A percentile compares a stretch with the other conserved stretches of the same genome.
These are phyloP conservation scores for Pseudozyma sp. DNA, from an alignment of 1,284 basidiomycete genomes.

Conservation along the genomic window DNA sequence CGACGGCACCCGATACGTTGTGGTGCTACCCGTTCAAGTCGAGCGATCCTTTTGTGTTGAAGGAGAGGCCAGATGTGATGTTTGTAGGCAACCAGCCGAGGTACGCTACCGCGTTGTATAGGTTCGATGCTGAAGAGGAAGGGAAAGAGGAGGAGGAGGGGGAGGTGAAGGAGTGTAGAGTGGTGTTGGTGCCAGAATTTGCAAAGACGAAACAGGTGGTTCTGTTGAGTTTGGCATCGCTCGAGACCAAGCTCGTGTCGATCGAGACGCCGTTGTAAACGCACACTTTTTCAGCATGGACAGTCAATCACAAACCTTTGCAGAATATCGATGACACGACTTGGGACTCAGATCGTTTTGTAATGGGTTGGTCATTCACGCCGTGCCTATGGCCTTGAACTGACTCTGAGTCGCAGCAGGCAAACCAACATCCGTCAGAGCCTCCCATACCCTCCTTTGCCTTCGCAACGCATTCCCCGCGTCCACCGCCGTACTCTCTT, in stretches of 20 bases:
- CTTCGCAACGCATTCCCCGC: slow-evolving; percentile 37
- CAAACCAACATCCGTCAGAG: slow-evolving; percentile 22
- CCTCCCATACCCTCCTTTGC: slow-evolving; percentile 36
- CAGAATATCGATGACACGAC: neutral
- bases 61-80: slow-evolving; percentile 86
- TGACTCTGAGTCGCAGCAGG: slow-evolving; percentile 6
- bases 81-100: slow-evolving; percentile 88
- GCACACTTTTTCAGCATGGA: neutral
- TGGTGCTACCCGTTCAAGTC: slow-evolving; percentile 95
- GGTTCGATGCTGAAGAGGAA: slow-evolving; percentile 53
- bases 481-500: slow-evolving; percentile 24
- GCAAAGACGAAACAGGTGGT: slow-evolving; percentile 76
- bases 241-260: slow-evolving; percentile 72
- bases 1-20: slow-evolving; percentile 96
- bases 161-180: slow-evolving; percentile 73
- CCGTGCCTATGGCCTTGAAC: too few relatives aligned
- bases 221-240: slow-evolving; percentile 75
- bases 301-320: neutral
- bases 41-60: slow-evolving; percentile 88
- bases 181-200: slow-evolving; percentile 88
- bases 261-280: slow-evolving; percentile 17
- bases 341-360: too few relatives aligned
- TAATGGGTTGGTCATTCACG: too few relatives aligned
- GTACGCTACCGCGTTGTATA: slow-evolving; percentile 72
- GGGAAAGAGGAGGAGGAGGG: slow-evolving; percentile 44